phyloP scores from a whole-genome alignment of 495 filamentous ascomycete genomes.

The Aspergillus asperescens region DNA sequence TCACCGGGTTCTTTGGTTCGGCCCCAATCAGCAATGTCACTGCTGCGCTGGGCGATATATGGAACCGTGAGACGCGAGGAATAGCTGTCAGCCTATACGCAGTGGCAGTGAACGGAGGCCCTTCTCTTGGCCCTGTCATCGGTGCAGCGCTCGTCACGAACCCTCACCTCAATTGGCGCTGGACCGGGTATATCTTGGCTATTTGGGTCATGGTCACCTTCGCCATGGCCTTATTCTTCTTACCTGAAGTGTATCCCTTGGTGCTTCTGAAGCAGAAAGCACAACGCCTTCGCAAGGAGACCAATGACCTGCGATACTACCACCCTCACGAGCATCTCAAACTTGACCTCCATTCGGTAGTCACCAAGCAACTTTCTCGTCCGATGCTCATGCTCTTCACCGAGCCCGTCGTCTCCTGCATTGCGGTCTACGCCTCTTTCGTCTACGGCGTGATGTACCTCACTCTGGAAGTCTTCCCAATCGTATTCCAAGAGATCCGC shows the following conservation, averaged over 20 bases:
- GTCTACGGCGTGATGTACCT: slow-evolving; percentile 41
- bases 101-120: slow-evolving; percentile 50
- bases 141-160: slow-evolving; percentile 39
- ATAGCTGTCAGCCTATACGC: slow-evolving; percentile 52
- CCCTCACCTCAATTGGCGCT: slow-evolving; percentile 40
- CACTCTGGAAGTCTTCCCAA: slow-evolving; percentile 43
- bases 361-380: slow-evolving; percentile 27
- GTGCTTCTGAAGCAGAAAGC: slow-evolving; percentile 47
- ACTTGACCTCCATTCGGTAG: slow-evolving; percentile 20
- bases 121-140: slow-evolving; percentile 42
- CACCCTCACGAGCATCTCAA: slow-evolving; percentile 43
- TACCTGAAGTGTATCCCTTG: slow-evolving; percentile 48
- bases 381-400: slow-evolving; percentile 47
- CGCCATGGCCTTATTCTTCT: slow-evolving; percentile 32
- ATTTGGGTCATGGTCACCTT: slow-evolving; percentile 32
- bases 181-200: slow-evolving; percentile 44
- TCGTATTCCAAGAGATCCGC: slow-evolving; percentile 44
- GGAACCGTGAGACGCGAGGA: slow-evolving; percentile 39
- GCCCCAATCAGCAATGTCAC: slow-evolving; percentile 53
- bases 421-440: slow-evolving; percentile 45
- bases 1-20: slow-evolving; percentile 49
- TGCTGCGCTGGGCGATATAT: slow-evolving; percentile 52
- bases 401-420: slow-evolving; percentile 39
- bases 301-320: slow-evolving; percentile 40
- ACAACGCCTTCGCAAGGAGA: slow-evolving; percentile 41